Conservation (phyloP, 1,139 yeast species). For the Pichia sp. region DNA sequence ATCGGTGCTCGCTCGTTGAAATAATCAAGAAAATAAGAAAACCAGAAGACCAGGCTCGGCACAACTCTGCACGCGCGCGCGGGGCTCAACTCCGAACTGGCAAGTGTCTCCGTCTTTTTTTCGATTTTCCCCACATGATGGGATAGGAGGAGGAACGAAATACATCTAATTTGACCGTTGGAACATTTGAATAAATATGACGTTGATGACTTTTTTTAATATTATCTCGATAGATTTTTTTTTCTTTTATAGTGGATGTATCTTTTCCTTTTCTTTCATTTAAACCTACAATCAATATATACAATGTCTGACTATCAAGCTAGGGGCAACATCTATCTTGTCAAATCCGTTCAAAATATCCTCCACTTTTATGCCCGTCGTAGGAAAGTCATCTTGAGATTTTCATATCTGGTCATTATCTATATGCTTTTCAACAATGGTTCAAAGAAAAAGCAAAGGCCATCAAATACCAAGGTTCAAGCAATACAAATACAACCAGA, state of each 20-base stretch:
- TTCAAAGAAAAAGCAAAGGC: constrained; percentile 10
- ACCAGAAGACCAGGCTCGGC: no score
- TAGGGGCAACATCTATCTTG: constrained; percentile 12
- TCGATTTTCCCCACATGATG: not conserved
- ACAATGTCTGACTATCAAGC: not conserved
- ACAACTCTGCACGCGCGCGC: not conserved
- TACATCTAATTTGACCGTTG: no score
- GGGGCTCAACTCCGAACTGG: not conserved
- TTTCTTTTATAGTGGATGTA: no score
- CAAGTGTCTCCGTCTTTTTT: not conserved
- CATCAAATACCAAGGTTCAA: not conserved
- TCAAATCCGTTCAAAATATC: constrained; percentile 7
- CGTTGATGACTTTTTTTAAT: no score
- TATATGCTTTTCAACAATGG: constrained; percentile 26
- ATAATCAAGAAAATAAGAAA: no score
- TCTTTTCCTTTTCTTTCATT: no score
- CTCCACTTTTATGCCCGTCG: constrained; percentile 22
- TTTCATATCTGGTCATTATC: constrained; percentile 39
- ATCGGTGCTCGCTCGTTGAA: not conserved
- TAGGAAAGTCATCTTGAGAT: constrained; percentile 35
- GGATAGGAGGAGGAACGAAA: not conserved
- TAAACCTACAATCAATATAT: no score
- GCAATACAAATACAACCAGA: no score
- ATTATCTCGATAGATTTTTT: no score
- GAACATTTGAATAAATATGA: no score